Conservation (phyloP, 106 monocot genomes). For the Phalaenopsis aphrodite region DNA sequence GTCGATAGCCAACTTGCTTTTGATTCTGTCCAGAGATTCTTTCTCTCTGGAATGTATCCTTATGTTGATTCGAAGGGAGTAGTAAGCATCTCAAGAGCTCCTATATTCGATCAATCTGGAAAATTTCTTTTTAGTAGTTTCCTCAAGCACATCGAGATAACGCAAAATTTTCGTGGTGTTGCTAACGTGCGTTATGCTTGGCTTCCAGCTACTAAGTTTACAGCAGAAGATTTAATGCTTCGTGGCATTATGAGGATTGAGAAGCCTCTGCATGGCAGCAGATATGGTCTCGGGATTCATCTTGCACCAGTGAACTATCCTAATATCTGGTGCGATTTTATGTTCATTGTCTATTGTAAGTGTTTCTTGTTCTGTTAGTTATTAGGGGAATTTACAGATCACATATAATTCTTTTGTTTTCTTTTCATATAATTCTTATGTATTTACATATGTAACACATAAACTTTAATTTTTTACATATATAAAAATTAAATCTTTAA, state of each 20-base stretch:
- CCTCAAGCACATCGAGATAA: constrained; percentile 52
- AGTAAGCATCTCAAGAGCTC: constrained; percentile 45
- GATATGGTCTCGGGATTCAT: constrained; percentile 49
- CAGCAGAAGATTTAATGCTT: constrained; percentile 49
- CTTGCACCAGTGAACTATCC: constrained; percentile 54
- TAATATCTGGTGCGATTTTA: constrained; percentile 49
- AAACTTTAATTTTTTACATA: too few relatives aligned
- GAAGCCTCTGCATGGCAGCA: constrained; percentile 15
- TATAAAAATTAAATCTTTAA: too few relatives aligned
- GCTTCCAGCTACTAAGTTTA: constrained; percentile 57
- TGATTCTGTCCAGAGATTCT: constrained; percentile 46
- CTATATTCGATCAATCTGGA: constrained; percentile 30
- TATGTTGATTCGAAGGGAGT: constrained; percentile 54
- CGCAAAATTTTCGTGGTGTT: constrained; percentile 41
- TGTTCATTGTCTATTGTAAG: background rate
- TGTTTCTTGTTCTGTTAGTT: background rate
- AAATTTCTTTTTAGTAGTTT: constrained; percentile 45
- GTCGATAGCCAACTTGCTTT: constrained; percentile 12
- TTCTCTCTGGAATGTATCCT: constrained; percentile 54
- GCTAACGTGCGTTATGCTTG: constrained; percentile 91
- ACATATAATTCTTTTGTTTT: too few relatives aligned
- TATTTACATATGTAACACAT: too few relatives aligned
- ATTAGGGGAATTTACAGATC: too few relatives aligned
- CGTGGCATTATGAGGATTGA: constrained; percentile 32
- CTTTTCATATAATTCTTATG: too few relatives aligned